These are phyloP conservation scores for California macrophylla DNA, from an alignment of 441 rosid species.

Conservation along the genomic window DNA sequence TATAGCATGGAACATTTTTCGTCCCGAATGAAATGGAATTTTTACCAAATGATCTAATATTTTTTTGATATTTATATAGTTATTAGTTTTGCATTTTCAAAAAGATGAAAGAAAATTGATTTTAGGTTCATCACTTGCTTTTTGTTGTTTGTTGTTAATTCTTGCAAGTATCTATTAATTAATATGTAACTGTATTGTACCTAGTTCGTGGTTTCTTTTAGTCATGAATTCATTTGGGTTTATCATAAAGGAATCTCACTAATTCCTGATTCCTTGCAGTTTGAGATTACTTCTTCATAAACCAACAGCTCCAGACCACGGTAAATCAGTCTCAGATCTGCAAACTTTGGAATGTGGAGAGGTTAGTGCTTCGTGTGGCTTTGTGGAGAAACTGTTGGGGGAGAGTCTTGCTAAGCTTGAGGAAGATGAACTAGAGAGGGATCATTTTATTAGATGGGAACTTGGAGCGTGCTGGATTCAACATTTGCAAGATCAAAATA, in stretches of 20 bases:
- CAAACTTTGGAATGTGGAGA: conserved; percentile 48
- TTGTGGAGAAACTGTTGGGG: conserved; percentile 50
- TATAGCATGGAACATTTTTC: neutral
- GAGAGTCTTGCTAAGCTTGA: conserved; percentile 61
- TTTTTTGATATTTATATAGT: neutral
- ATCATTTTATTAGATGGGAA: conserved; percentile 59
- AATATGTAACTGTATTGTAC: neutral
- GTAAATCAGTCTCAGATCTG: conserved; percentile 35
- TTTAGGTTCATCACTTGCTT: neutral
- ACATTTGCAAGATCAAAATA: conserved; percentile 65
- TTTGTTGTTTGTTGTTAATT: neutral
- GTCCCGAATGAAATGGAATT: neutral
- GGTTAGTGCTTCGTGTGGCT: conserved; percentile 44
- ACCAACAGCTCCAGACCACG: conserved; percentile 43
- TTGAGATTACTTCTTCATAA: conserved; percentile 68
- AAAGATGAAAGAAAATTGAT: neutral
- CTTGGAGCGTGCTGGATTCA: conserved; percentile 81
- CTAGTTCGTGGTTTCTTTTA: neutral
- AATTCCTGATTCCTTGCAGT: conserved; percentile 34
- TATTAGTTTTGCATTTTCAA: neutral
- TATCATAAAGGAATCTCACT: conserved; percentile 10
- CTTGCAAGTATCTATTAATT: neutral
- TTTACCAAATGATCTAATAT: neutral
- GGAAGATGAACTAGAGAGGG: conserved; percentile 32
- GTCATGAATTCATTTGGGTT: neutral